Conservation (phyloP, 2,329 filamentous ascomycete genomes). For the Fusarium sacchari region DNA sequence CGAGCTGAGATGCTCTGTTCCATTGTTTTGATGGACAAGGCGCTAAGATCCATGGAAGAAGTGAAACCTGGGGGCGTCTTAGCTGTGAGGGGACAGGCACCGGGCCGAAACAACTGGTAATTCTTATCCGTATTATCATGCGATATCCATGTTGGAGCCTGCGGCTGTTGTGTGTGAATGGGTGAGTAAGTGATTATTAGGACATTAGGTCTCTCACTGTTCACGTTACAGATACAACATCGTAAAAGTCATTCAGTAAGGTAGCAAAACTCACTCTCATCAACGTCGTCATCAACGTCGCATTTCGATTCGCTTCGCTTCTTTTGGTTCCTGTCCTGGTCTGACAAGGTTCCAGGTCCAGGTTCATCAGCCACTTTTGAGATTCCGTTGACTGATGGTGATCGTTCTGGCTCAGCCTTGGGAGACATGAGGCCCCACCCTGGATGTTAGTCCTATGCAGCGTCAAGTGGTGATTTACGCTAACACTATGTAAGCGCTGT, state of each 20-base stretch:
- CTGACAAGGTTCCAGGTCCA: neutral
- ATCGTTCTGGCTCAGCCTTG: slow-evolving; percentile 21
- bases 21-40: neutral
- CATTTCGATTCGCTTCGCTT: neutral
- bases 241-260: neutral
- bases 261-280: neutral
- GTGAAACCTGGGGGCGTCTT: slow-evolving; percentile 38
- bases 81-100: slow-evolving; percentile 21
- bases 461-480: neutral
- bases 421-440: slow-evolving; percentile 15
- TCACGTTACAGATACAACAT: slow-evolving; percentile 3
- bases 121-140: too few relatives aligned
- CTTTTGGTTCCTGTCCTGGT: slow-evolving; percentile 17
- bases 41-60: slow-evolving; percentile 34
- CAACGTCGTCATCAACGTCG: slow-evolving; percentile 1
- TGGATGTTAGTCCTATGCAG: slow-evolving; percentile 17
- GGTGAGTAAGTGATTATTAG: neutral
- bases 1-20: slow-evolving; percentile 13
- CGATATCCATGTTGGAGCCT: neutral
- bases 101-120: slow-evolving; percentile 31
- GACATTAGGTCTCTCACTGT: neutral
- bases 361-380: slow-evolving; percentile 24
- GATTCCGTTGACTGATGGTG: slow-evolving; percentile 4
- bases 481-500: slow-evolving; percentile 20
- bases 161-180: neutral